A percentile compares a stretch with the other conserved stretches of the same genome.
Conservation (phyloP, 2,329 filamentous ascomycete species). For the Fusarium tricinctum region DNA sequence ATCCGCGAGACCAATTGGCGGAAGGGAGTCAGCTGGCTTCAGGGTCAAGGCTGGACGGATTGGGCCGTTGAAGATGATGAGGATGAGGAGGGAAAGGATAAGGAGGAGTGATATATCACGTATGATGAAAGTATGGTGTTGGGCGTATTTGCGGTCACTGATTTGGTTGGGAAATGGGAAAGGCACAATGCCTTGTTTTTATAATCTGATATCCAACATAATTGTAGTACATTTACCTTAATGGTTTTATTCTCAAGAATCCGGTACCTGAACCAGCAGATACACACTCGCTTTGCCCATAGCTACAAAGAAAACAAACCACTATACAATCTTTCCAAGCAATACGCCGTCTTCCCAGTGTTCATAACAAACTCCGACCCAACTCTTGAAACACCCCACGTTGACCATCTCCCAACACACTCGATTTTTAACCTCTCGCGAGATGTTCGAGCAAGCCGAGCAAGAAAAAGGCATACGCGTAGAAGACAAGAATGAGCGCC, state of each 20-base stretch:
- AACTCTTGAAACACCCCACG: background rate
- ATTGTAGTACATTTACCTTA: slow-evolving; percentile 25
- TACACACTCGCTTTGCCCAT: too few species aligned
- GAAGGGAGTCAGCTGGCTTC: slow-evolving; percentile 79
- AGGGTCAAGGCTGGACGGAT: slow-evolving; percentile 82
- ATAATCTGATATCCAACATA: slow-evolving; percentile 36
- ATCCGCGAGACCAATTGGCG: slow-evolving; percentile 76
- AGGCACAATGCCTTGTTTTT: slow-evolving; percentile 11
- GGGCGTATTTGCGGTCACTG: slow-evolving; percentile 26
- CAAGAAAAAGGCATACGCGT: background rate
- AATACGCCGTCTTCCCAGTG: background rate
- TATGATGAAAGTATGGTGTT: slow-evolving; percentile 42
- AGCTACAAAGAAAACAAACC: background rate
- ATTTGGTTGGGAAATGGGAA: slow-evolving; percentile 20
- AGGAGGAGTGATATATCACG: slow-evolving; percentile 47
- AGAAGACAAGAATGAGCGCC: background rate
- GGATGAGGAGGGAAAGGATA: slow-evolving; percentile 54
- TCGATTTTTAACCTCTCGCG: background rate
- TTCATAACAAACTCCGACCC: background rate
- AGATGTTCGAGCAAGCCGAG: background rate
- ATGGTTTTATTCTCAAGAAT: background rate
- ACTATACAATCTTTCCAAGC: background rate
- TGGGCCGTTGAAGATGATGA: slow-evolving; percentile 69
- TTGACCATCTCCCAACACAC: background rate
- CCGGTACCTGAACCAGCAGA: background rate